Conservation (phyloP, 768 basidiomycete species). For the Tremella yokohamensis region DNA sequence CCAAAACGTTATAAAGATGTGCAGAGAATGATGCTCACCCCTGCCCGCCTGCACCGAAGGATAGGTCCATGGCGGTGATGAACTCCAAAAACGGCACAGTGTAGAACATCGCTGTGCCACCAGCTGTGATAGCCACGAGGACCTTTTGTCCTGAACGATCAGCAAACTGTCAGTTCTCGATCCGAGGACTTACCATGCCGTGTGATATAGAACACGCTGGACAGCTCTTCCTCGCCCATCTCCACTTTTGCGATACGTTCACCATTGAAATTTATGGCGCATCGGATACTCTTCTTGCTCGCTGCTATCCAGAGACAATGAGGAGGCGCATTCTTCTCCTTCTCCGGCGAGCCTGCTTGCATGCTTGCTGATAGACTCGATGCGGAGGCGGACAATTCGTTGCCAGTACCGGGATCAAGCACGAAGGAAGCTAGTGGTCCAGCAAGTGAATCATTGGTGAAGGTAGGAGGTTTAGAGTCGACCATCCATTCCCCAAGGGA, state of each 20-base stretch:
- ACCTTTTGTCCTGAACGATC: constrained; percentile 41
- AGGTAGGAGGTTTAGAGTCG: constrained; percentile 46
- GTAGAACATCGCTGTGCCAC: constrained; percentile 43
- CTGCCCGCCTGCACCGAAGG: constrained; percentile 30
- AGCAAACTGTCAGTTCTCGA: not conserved
- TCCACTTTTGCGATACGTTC: constrained; percentile 66
- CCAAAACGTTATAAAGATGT: not conserved
- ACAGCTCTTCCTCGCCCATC: constrained; percentile 60
- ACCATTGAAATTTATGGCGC: constrained; percentile 61
- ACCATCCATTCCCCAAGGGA: constrained; percentile 55
- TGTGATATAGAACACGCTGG: constrained; percentile 58
- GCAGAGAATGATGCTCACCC: constrained; percentile 8
- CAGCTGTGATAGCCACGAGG: constrained; percentile 42
- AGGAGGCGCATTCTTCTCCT: constrained; percentile 37
- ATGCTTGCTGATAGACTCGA: constrained; percentile 54
- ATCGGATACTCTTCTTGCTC: constrained; percentile 61
- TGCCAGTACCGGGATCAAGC: constrained; percentile 56
- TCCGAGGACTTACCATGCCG: constrained; percentile 59
- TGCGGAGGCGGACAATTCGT: constrained; percentile 34
- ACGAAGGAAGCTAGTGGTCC: constrained; percentile 49
- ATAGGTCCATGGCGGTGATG: constrained; percentile 39
- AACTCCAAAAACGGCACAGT: constrained; percentile 45
- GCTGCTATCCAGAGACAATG: constrained; percentile 58
- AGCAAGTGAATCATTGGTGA: constrained; percentile 52
- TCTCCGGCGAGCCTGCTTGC: constrained; percentile 50